Evolutionary conservation across 2,329 filamentous ascomycete genomes (phyloP).

Genomic region (Aspergillus hiratsukae): DNA sequence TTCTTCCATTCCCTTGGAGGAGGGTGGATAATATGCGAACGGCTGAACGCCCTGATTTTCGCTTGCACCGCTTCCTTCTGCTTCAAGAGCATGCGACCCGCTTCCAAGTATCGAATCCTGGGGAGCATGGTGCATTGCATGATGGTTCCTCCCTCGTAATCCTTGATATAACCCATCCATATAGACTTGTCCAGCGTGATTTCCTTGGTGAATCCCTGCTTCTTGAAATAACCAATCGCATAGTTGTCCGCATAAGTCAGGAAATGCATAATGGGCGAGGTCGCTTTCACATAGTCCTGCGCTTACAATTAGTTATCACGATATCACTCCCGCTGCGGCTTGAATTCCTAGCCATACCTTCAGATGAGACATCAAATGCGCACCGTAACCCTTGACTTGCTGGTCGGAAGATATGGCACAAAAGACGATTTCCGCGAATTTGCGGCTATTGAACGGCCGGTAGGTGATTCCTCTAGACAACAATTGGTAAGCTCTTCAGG

Average conservation of each 20-base stretch:
- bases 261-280: slow-evolving; percentile 96
- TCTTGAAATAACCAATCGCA: slow-evolving; percentile 98
- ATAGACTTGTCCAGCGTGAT: slow-evolving; percentile 84
- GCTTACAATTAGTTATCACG: slow-evolving; percentile 6
- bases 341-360: slow-evolving; percentile 52
- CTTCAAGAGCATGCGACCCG: slow-evolving; percentile 89
- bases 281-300: slow-evolving; percentile 89
- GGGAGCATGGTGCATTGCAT: slow-evolving; percentile 99
- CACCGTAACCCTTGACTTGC: slow-evolving; percentile 97
- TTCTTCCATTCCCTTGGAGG: slow-evolving; percentile 84
- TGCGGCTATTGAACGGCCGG: slow-evolving; percentile 82
- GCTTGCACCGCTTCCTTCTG: slow-evolving; percentile 94
- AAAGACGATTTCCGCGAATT: slow-evolving; percentile 98
- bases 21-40: slow-evolving; percentile 78
- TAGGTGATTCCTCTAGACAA: slow-evolving; percentile 80
- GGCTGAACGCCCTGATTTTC: slow-evolving; percentile 88
- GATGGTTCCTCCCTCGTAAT: slow-evolving; percentile 97
- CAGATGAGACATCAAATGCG: slow-evolving; percentile 94
- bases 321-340: background rate
- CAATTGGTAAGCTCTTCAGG: slow-evolving; percentile 13
- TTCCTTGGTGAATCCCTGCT: slow-evolving; percentile 98
- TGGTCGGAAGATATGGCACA: slow-evolving; percentile 97
- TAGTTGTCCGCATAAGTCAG: slow-evolving; percentile 98
- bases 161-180: slow-evolving; percentile 99
- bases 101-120: slow-evolving; percentile 88